Conservation (phyloP, 129 eudicot genomes). For the Glebionis coronaria region DNA sequence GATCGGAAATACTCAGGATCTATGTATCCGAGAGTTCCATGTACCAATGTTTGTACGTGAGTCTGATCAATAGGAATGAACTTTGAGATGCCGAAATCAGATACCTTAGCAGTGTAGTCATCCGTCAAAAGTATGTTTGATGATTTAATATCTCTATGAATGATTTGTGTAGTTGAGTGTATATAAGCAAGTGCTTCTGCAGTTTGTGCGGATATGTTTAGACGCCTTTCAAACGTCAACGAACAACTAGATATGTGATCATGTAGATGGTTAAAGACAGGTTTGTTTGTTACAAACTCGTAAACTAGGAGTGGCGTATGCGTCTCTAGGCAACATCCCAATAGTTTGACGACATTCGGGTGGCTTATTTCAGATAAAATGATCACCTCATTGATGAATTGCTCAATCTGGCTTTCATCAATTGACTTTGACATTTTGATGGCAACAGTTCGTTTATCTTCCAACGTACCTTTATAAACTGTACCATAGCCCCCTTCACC, state of each 20-base stretch:
- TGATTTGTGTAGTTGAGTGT: conserved; percentile 29
- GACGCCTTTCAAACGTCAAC: conserved; percentile 14
- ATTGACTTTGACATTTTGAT: not conserved
- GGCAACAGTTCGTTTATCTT: conserved; percentile 15
- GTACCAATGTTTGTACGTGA: conserved; percentile 29
- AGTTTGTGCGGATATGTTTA: conserved; percentile 21
- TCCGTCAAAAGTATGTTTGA: conserved; percentile 32
- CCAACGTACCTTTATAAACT: conserved; percentile 28
- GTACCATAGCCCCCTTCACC: conserved; percentile 17
- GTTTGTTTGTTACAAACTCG: conserved; percentile 30
- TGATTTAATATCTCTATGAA: conserved; percentile 31
- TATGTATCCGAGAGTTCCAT: conserved; percentile 33
- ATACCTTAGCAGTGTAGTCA: conserved; percentile 31
- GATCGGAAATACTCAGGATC: conserved; percentile 35
- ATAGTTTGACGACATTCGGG: conserved; percentile 23
- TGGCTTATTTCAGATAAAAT: conserved; percentile 31
- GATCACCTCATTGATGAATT: conserved; percentile 35
- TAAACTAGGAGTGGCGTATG: conserved; percentile 26
- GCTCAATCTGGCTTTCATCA: conserved; percentile 18
- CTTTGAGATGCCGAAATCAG: conserved; percentile 33
- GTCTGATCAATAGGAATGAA: conserved; percentile 30
- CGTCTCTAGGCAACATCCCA: conserved; percentile 34
- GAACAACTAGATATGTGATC: not conserved
- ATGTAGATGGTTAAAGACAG: conserved; percentile 30
- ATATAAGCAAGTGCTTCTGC: conserved; percentile 29